Conservation (phyloP, 2,329 filamentous ascomycete species). For the Paecilomyces dactylethromorphus region DNA sequence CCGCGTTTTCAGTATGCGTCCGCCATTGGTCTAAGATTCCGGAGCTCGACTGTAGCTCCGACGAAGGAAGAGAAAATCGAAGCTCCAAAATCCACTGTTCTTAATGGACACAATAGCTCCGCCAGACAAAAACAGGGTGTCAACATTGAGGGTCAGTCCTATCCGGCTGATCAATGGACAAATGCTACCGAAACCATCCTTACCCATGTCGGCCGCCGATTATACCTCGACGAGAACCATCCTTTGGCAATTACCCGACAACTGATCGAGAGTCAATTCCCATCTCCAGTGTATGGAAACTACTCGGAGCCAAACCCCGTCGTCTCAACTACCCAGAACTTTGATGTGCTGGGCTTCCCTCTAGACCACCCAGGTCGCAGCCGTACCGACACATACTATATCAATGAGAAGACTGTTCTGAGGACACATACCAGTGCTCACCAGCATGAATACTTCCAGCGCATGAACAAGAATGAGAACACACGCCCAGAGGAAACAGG, state of each 20-base stretch:
- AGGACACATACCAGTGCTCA: constrained; percentile 94
- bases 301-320: constrained; percentile 77
- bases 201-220: constrained; percentile 62
- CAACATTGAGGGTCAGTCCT: constrained; percentile 57
- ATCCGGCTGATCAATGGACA: constrained; percentile 71
- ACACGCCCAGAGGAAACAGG: constrained; percentile 48
- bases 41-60: constrained; percentile 27
- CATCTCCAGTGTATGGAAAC: constrained; percentile 62
- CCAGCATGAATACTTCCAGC: constrained; percentile 74
- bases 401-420: constrained; percentile 76
- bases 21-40: constrained; percentile 16
- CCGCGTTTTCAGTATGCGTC: constrained; percentile 11
- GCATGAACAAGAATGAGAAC: constrained; percentile 44
- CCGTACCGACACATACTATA: constrained; percentile 89
- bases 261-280: constrained; percentile 87
- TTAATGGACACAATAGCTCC: constrained; percentile 5
- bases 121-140: constrained; percentile 26
- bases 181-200: constrained; percentile 75
- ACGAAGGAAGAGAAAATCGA: constrained; percentile 10
- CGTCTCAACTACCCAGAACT: constrained; percentile 80
- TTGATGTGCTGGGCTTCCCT: constrained; percentile 93
- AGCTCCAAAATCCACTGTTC: constrained; percentile 1
- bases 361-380: constrained; percentile 79
- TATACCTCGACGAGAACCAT: constrained; percentile 90
- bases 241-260: constrained; percentile 84